Conservation (phyloP, 2,329 filamentous ascomycete species). For the Fusarium guadeloupense region DNA sequence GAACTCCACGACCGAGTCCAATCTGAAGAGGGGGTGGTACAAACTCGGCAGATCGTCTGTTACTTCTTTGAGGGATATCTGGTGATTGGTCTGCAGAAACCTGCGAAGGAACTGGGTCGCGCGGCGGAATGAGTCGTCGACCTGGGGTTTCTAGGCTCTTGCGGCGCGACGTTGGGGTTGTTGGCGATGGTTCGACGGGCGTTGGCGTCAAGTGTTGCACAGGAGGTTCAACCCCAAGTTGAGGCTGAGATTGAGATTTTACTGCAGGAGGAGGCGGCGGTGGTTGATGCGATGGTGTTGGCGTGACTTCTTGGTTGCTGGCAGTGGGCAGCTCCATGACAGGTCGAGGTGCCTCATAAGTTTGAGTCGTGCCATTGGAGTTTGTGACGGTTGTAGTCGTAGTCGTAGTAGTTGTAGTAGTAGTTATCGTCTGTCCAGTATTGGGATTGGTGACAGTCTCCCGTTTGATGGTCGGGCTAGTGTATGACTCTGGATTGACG, state of each 20-base stretch:
- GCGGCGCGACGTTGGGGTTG: slow-evolving; percentile 25
- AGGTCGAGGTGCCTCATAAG: slow-evolving; percentile 31
- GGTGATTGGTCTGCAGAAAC: slow-evolving; percentile 15
- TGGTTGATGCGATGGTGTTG: slow-evolving; percentile 3
- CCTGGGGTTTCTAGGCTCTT: slow-evolving; percentile 39
- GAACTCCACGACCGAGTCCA: slow-evolving; percentile 4
- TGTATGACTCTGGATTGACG: slow-evolving; percentile 14
- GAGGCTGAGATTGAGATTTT: neutral
- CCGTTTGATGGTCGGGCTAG: slow-evolving; percentile 14
- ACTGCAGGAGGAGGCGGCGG: neutral
- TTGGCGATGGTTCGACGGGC: slow-evolving; percentile 3
- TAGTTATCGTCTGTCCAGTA: slow-evolving; percentile 40
- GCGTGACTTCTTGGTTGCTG: slow-evolving; percentile 21
- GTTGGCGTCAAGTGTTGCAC: slow-evolving; percentile 10
- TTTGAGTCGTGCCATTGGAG: slow-evolving; percentile 36
- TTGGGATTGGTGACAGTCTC: slow-evolving; percentile 31
- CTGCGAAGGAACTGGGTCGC: slow-evolving; percentile 20
- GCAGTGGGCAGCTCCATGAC: slow-evolving; percentile 30
- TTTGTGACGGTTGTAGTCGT: slow-evolving; percentile 44
- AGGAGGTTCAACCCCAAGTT: neutral
- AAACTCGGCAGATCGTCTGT: slow-evolving; percentile 4
- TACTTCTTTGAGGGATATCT: slow-evolving; percentile 31
- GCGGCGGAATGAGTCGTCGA: slow-evolving; percentile 33
- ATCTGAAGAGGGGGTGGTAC: slow-evolving; percentile 8
- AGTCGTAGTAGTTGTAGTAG: slow-evolving; percentile 39